Base-by-base conservation (phyloP, 192 early-diverging fungal genomes). In the Obelidium mucronatum region DNA sequence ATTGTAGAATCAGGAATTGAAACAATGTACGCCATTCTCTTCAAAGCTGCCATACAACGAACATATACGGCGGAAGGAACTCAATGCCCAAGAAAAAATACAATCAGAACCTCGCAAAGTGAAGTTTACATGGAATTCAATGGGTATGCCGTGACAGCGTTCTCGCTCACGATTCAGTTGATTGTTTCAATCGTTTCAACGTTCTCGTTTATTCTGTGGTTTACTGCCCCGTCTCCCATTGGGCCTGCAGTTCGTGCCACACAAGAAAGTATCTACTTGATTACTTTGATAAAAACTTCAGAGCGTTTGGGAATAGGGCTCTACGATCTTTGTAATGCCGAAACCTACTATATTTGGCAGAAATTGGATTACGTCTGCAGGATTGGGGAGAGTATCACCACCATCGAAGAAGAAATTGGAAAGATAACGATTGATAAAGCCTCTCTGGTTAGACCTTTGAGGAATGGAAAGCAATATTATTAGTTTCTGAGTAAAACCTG, bases 1-100 rank as follows among this genome's bases (percentile, higher is more conserved):
- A 24, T 59, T 11, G 35, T 80, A 8, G 48, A 37, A 33, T 22
- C 68, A 6, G 79, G 79, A 11, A 19, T 80, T 2, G 79, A 80
- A 64, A 70, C 73, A 0, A 62, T 67, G 24, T 64, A 63, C 28
- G 34, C 79, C 3, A 76, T 80, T 26, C 40, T 74, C 4, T 51
- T 74, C 36, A 61, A 48, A 48, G 73, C 44, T 26, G 73, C 36
- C 1, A 63, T 74, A 28, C 55, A 62, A 28, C 31, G 60, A 13
- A 63, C 73, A 22, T 74, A 42, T 40, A 52, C 34, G 8, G n/a
- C 58, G n/a, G 63, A 37, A 22, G 73, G 73, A 35, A 17, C 28
- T 2, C 30, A 19, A 19, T 74, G 73, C 44, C 58, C 60, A 8
- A 22, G 70, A 33, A 56, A 56, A 11, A 59, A 56, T 33, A 42